phyloP scores from a whole-genome alignment of 108 stramenopile genomes.

The Nitzschia inconspicua region DNA sequence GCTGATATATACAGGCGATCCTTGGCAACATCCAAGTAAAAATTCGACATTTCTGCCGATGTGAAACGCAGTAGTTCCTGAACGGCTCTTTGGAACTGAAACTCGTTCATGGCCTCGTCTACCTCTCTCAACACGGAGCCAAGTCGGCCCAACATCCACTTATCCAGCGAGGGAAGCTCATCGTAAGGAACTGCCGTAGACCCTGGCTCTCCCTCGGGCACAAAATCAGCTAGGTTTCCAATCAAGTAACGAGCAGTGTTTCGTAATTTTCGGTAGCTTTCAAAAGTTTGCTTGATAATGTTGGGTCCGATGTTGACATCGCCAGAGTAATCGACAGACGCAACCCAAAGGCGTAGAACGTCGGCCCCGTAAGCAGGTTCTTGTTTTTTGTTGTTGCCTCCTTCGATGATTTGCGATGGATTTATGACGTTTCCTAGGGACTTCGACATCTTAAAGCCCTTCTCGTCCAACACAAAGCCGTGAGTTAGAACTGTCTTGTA shows the following conservation, averaged over 20 bases:
- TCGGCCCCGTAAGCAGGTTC: constrained; percentile 98
- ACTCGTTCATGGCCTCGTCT: constrained; percentile 82
- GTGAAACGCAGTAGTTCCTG: constrained; percentile 90
- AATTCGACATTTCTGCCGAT: constrained; percentile 91
- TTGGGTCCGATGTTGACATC: constrained; percentile 92
- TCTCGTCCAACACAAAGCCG: constrained; percentile 98
- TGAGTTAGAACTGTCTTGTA: constrained; percentile 97
- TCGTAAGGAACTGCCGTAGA: constrained; percentile 76
- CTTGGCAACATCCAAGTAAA: constrained; percentile 97
- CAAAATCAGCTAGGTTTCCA: constrained; percentile 91
- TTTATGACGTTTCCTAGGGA: constrained; percentile 97
- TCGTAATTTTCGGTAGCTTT: constrained; percentile 93
- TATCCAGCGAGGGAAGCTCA: constrained; percentile 89
- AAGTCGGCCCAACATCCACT: constrained; percentile 92
- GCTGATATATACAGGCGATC: constrained; percentile 95
- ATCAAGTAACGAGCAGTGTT: constrained; percentile 95
- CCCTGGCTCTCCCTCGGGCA: constrained; percentile 46
- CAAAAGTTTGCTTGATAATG: constrained; percentile 94
- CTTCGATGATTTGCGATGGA: constrained; percentile 92
- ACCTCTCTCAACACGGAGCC: constrained; percentile 77
- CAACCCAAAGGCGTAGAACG: constrained; percentile 97
- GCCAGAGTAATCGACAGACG: constrained; percentile 92
- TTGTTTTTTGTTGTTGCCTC: constrained; percentile 92
- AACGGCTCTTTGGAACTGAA: constrained; percentile 81
- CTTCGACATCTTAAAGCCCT: constrained; percentile 99